phyloP scores from a whole-genome alignment of 2,329 filamentous ascomycete genomes.

The Onygenales sp. region DNA sequence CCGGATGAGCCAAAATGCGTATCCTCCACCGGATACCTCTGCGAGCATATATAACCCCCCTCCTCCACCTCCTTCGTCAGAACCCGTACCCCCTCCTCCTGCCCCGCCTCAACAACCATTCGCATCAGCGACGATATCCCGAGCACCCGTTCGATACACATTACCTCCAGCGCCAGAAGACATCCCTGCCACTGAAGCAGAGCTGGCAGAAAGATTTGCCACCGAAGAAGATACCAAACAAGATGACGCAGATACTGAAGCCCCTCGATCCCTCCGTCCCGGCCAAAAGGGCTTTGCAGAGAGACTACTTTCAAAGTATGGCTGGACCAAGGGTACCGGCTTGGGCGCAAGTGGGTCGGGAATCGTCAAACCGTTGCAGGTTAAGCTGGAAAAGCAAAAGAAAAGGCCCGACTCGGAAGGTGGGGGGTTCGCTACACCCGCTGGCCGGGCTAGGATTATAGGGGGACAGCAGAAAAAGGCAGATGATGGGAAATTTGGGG shows the following conservation, averaged over 20 bases:
- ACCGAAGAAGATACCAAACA: constrained; percentile 24
- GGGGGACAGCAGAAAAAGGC: constrained; percentile 55
- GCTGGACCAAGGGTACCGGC: constrained; percentile 80
- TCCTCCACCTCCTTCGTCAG: constrained; percentile 17
- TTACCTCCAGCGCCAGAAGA: constrained; percentile 43
- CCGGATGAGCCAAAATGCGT: constrained; percentile 42
- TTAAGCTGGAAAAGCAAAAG: constrained; percentile 77
- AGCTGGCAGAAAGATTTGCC: constrained; percentile 40
- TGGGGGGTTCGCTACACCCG: constrained; percentile 63
- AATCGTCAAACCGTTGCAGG: constrained; percentile 73
- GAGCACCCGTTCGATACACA: constrained; percentile 67
- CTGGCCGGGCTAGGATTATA: constrained; percentile 67
- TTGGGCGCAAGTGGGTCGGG: constrained; percentile 74
- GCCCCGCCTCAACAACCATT: constrained; percentile 28
- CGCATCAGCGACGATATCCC: constrained; percentile 57
- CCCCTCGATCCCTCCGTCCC: constrained; percentile 55
- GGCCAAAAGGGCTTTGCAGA: constrained; percentile 79
- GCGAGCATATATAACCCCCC: constrained; percentile 21
- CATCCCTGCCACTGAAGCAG: constrained; percentile 44
- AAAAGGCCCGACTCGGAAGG: constrained; percentile 70
- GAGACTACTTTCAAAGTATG: constrained; percentile 85
- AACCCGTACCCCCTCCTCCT: constrained; percentile 27
- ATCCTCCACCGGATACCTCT: constrained; percentile 14
- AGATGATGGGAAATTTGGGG: constrained; percentile 52
- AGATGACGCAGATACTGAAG: constrained; percentile 26